Evolutionary conservation across 2,329 filamentous ascomycete genomes (phyloP), one percentile per base, ranked within the genome.

Genomic region (Alternaria panax): DNA sequence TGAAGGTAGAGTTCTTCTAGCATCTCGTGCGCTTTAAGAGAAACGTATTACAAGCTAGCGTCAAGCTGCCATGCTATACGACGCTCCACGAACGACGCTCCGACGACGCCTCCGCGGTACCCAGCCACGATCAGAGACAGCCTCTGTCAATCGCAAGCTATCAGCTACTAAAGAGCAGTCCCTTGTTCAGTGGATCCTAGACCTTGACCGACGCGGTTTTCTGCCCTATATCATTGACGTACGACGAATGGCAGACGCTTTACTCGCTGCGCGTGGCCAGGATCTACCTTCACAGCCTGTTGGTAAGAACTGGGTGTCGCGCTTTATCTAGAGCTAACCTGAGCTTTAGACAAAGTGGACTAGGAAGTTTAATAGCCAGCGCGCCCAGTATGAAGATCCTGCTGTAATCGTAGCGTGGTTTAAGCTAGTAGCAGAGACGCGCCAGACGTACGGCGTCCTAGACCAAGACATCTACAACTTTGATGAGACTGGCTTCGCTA

Each of bases 401-500:
- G 52, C 40, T 27, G 25, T 6, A 5, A 64, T 64, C 22, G 12
- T n/a, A n/a, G 51, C 50, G 16, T 64, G 25, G 50, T 64, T 58
- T 24, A 61, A 48, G 54, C 54, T 52, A 25, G 51, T 64, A 47
- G 14, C 61, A 42, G 53, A 54, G 32, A 64, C 58, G 42, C 25
- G 40, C 32, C 6, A 34, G 30, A 18, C 7, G 51, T 62, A 64
- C 47, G 40, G 51, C 24, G 60, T 64, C 34, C 24, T 25, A 25
- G 28, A 51, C 25, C 32, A 40, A 20, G 47, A 66, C 38, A 40
- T 55, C n/a, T 64, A 65, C 46, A 67, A 67, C 56, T 63, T 67
- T 61, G 45, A 68, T 52, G 50, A 66, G 62, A 66, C 48, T 53
- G 20, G 55, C 43, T 65, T 67, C 41, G 51, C 52, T 30, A 64